Evolutionary conservation across 106 monocot genomes (phyloP).

Genomic region (Alisma plantagoaquatica): DNA sequence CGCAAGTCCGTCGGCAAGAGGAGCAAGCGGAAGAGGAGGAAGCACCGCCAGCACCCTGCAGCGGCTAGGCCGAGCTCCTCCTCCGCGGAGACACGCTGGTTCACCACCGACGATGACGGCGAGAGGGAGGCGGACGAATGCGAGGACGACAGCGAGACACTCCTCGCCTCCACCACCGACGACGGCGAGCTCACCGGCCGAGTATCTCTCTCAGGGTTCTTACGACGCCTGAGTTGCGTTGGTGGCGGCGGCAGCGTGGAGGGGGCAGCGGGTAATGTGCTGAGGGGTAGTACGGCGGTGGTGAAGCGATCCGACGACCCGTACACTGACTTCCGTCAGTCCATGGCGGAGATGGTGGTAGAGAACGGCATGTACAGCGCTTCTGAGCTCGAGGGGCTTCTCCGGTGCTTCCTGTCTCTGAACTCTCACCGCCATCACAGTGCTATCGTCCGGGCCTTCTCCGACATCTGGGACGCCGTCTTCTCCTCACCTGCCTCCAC

Average conservation of each 20-base stretch:
- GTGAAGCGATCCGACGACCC: slow-evolving; percentile 63
- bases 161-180: too few species aligned
- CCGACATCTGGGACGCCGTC: slow-evolving; percentile 45
- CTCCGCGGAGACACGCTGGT: slow-evolving; percentile 17
- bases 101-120: slow-evolving; percentile 34
- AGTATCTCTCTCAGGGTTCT: neutral
- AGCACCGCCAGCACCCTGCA: too few species aligned
- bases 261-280: slow-evolving; percentile 6
- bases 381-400: slow-evolving; percentile 39
- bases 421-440: slow-evolving; percentile 48
- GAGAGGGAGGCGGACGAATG: slow-evolving; percentile 7
- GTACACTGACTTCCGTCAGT: slow-evolving; percentile 51
- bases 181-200: slow-evolving; percentile 1
- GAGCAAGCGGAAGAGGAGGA: neutral
- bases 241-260: neutral
- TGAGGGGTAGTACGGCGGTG: slow-evolving; percentile 46
- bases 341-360: slow-evolving; percentile 80
- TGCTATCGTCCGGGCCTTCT: slow-evolving; percentile 48
- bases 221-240: neutral
- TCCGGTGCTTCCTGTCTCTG: slow-evolving; percentile 59
- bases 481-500: slow-evolving; percentile 12
- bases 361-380: slow-evolving; percentile 57
- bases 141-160: too few species aligned
- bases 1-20: neutral
- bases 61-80: slow-evolving; percentile 9